Evolutionary conservation across 345 rosid species (phyloP), one percentile per base, ranked within the genome.

Genomic region (Trapa bicornis): DNA sequence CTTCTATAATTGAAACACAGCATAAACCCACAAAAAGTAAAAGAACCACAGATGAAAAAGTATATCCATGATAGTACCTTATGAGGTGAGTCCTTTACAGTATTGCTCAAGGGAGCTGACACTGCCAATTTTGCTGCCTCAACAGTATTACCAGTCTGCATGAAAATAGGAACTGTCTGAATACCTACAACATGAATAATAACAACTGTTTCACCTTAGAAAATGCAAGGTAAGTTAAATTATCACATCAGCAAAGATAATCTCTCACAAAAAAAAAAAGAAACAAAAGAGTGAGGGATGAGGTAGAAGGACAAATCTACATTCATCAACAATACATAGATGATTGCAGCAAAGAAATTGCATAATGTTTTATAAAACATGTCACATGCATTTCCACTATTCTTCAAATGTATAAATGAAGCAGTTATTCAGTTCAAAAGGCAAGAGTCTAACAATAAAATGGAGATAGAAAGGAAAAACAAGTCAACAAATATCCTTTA

Each of bases 91-190:
- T 87, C 90, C 76, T 79, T 75, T 69, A 89, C 91, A 33, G 65
- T 39, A 80, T 83, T 78, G 67, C 81, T 78, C 47, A 70, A 72
- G 72, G 65, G 73, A 43, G 74, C 74, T 43, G 80, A 77, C 71
- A 81, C 78, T 56, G 66, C 85, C 65, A 77, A 80, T 75, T 81
- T 86, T 74, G 80, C 86, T 60, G 54, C 71, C 69, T 87, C 89
- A 53, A 42, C 43, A 61, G 62, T 69, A 69, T 85, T 88, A 78
- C 84, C 89, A 85, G 85, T 87, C 99, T 91, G 99, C 97, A 94
- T 85, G 87, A 94, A 94, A 94, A 91, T 83, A 89, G 91, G 88
- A 91, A 91, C 95, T 85, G 89, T 83, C 95, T 89, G 92, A 89
- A 89, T 91, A 87, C 92, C 95, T 89, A 88, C 96, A 89, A 81